phyloP scores from a whole-genome alignment of 257 asterid genomes.

The Gardenia jasminoides region DNA sequence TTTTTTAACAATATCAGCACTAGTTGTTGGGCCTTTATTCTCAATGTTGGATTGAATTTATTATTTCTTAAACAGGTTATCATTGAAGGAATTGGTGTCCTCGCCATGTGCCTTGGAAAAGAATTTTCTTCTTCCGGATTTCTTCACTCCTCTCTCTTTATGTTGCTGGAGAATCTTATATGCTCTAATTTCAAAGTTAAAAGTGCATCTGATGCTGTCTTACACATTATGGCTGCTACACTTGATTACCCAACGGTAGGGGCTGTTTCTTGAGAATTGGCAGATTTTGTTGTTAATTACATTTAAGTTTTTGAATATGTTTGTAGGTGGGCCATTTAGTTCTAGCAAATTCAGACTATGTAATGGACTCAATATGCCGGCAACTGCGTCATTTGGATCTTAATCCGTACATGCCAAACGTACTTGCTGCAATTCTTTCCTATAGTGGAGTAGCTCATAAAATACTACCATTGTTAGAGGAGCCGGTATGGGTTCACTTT shows the following conservation, averaged over 20 bases:
- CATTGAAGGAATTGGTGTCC: conserved; percentile 86
- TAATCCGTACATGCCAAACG: conserved; percentile 87
- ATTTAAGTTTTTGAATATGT: conserved; percentile 21
- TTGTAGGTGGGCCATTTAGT: conserved; percentile 97
- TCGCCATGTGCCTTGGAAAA: conserved; percentile 64
- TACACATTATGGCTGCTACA: conserved; percentile 59
- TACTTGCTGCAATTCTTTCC: conserved; percentile 92
- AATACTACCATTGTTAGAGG: conserved; percentile 91
- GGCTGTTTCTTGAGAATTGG: conserved; percentile 25
- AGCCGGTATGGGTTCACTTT: conserved; percentile 63
- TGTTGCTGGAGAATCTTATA: conserved; percentile 83
- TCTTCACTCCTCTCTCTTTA: conserved; percentile 87
- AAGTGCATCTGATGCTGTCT: conserved; percentile 75
- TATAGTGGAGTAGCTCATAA: conserved; percentile 80
- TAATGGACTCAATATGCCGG: conserved; percentile 84
- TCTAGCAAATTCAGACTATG: conserved; percentile 80
- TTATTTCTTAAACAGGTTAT: conserved; percentile 52
- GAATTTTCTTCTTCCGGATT: conserved; percentile 82
- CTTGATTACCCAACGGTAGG: conserved; percentile 80
- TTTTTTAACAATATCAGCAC: conserved; percentile 2
- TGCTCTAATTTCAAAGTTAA: conserved; percentile 82
- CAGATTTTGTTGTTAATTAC: conserved; percentile 18
- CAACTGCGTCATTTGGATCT: conserved; percentile 92
- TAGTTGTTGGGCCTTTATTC: neutral
- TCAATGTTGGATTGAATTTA: conserved; percentile 1